A percentile compares a stretch with the other conserved stretches of the same genome.
phyloP scores from a whole-genome alignment of 352 stramenopile species.

The Pythium oligandrum region DNA sequence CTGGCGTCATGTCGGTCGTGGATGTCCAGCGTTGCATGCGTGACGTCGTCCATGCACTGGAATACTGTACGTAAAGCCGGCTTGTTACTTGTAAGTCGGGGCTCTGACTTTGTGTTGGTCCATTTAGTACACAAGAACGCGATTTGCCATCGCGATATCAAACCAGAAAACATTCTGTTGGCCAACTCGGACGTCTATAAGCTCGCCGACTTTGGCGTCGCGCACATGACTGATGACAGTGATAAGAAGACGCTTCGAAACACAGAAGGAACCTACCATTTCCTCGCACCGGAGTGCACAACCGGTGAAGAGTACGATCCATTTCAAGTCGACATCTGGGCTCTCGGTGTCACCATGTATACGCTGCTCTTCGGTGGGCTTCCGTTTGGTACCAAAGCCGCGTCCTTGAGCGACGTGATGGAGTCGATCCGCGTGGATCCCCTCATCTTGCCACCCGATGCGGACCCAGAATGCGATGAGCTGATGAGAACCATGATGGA shows the following conservation, averaged over 20 bases:
- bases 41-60: slow-evolving; percentile 70
- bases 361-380: slow-evolving; percentile 58
- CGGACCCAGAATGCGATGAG: slow-evolving; percentile 40
- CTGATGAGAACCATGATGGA: slow-evolving; percentile 48
- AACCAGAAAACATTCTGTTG: no score
- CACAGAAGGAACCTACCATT: slow-evolving; percentile 87
- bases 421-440: slow-evolving; percentile 60
- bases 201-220: slow-evolving; percentile 60
- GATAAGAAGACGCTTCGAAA: slow-evolving; percentile 46
- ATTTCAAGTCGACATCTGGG: slow-evolving; percentile 81
- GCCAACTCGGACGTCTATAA: slow-evolving; percentile 35
- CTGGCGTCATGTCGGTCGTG: slow-evolving; percentile 27
- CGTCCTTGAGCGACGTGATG: slow-evolving; percentile 63
- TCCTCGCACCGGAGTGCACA: slow-evolving; percentile 78
- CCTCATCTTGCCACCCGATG: slow-evolving; percentile 23
- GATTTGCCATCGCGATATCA: slow-evolving; percentile 64
- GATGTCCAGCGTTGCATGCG: slow-evolving; percentile 58
- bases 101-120: background rate
- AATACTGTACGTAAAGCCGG: slow-evolving; percentile 47
- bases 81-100: background rate
- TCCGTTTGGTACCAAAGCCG: slow-evolving; percentile 59
- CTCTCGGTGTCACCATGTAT: slow-evolving; percentile 76
- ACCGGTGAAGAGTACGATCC: slow-evolving; percentile 70
- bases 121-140: slow-evolving; percentile 62
- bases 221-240: no score